Base-by-base conservation (phyloP, 2,329 filamentous ascomycete genomes). In the Hypoxylon sp. region DNA sequence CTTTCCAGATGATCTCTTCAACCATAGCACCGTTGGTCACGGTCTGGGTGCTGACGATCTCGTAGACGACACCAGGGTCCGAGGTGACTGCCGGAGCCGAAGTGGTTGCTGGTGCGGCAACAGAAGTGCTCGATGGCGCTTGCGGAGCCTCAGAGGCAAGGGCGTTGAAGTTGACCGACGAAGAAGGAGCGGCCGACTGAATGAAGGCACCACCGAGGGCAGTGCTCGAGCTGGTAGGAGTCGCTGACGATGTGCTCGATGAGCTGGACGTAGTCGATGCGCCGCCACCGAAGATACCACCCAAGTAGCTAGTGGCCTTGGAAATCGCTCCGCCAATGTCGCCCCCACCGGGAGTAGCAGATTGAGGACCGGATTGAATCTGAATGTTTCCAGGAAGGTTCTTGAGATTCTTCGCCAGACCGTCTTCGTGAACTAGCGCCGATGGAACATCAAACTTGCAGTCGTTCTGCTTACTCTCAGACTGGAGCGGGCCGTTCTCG, bases 361-460 rank as follows among this genome's bases (percentile, higher is more conserved):
- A 66, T 56, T 71, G 43, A 11, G 69, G 69, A 9, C 69, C 69
- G 27, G 60, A 67, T 42, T 74, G 70, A 57, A 89, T 79, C 4
- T 72, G 59, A 17, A 86, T 74, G 56, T 83, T 81, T 38, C 92
- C 91, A 4, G 92, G 91, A 17, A 96, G 82, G 38, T 80, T 77
- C 10, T 78, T 72, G 50, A 85, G 74, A 2, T 73, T 56, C 13
- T 43, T 27, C 10, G 60, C 68, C 10, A 55, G 17, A 27, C 46
- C 62, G 67, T 92, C 76, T 59, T 96, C 91, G 7, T 78, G 62
- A 1, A 73, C 69, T 17, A 95, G 72, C 0, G 70, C 65, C 0
- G 74, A 60, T 2, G 90, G 88, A 1, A 87, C 60, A 0, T 83
- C 70, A 70, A 94, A 82, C 47, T 80, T 78, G 78, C 92, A 96